These are phyloP conservation scores for Pseudoscleropodium purum DNA, from an alignment of 225 moss, liverwort and hornwort genomes.

Conservation along the genomic window DNA sequence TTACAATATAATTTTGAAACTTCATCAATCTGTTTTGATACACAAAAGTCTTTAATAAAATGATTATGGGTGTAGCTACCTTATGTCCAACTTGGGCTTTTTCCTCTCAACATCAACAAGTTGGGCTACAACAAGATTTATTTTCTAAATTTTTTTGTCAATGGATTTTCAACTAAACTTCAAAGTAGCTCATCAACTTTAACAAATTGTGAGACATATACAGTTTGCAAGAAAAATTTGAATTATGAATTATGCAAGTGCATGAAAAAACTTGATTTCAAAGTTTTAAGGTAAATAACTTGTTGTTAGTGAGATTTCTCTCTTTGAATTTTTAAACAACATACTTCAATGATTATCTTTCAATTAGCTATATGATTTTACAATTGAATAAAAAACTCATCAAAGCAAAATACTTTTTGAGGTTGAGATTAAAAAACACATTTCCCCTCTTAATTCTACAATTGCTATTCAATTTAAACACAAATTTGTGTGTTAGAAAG, in stretches of 20 bases:
- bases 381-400: not conserved
- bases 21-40: too few species aligned
- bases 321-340: not conserved
- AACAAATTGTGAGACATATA: not conserved
- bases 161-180: not conserved
- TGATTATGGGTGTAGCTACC: too few species aligned
- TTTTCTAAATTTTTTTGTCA: not conserved
- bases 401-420: not conserved
- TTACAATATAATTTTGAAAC: too few species aligned
- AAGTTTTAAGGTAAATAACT: not conserved
- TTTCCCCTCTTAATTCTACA: not conserved
- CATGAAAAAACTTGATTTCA: not conserved
- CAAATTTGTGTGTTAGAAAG: not conserved
- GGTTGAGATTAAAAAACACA: not conserved
- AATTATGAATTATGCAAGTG: not conserved
- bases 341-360: not conserved
- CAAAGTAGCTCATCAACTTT: not conserved
- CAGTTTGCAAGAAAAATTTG: not conserved
- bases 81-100: not conserved
- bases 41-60: too few species aligned
- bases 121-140: not conserved
- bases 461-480: fast-evolving
- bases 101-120: too few species aligned
- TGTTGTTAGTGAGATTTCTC: not conserved
- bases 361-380: not conserved